phyloP scores from a whole-genome alignment of 257 asterid genomes.

The Ehretia macrophylla region DNA sequence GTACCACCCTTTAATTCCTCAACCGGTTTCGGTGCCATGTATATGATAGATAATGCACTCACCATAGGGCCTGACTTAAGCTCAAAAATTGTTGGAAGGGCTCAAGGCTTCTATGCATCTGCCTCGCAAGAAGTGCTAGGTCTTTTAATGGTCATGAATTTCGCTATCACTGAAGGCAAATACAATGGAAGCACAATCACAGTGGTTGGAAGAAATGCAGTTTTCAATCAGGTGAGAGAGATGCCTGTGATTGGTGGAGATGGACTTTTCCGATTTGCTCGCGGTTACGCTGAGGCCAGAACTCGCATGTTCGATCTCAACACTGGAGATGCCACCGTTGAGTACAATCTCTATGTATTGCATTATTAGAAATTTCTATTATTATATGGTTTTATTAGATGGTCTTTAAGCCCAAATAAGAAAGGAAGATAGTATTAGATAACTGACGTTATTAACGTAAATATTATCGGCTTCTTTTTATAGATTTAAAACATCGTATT shows the following conservation, averaged over 20 bases:
- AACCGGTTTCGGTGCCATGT: conserved; percentile 10
- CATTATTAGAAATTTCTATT: conserved; percentile 29
- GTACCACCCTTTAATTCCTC: conserved; percentile 6
- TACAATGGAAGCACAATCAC: conserved; percentile 39
- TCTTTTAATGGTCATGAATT: conserved; percentile 19
- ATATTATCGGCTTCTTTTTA: too few species aligned
- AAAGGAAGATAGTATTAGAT: too few species aligned
- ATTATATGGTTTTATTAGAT: too few species aligned
- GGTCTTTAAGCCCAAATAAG: too few species aligned
- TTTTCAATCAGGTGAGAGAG: conserved; percentile 34
- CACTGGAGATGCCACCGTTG: conserved; percentile 52
- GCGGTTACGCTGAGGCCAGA: conserved; percentile 55
- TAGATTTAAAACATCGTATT: too few species aligned
- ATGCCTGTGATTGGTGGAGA: conserved; percentile 71
- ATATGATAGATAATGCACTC: conserved; percentile 17
- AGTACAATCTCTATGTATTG: conserved; percentile 45
- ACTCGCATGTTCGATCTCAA: conserved; percentile 32
- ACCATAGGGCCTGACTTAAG: conserved; percentile 10
- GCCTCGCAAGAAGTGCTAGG: conserved; percentile 19
- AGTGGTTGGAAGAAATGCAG: conserved; percentile 49
- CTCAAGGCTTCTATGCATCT: conserved; percentile 14
- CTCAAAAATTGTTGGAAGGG: conserved; percentile 15
- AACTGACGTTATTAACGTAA: too few species aligned
- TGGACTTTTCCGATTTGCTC: conserved; percentile 57
- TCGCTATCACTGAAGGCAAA: conserved; percentile 10